phyloP scores from a whole-genome alignment of 2,329 filamentous ascomycete species.

The Knufia fluminis region DNA sequence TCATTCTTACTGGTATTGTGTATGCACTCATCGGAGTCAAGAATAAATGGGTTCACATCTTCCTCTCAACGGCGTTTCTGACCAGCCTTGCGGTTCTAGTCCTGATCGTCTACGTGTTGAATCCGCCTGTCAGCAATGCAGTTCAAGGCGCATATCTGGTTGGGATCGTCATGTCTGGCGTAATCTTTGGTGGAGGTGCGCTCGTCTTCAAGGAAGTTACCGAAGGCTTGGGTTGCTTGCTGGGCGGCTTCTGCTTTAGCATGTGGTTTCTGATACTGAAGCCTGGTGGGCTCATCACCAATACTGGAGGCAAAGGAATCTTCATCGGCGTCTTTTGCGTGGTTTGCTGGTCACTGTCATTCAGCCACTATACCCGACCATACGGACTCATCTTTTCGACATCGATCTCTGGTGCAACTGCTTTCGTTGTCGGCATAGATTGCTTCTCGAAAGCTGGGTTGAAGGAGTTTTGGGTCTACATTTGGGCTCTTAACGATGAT shows the following conservation, averaged over 20 bases:
- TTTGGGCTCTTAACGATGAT: constrained; percentile 73
- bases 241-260: constrained; percentile 74
- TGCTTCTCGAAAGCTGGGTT: constrained; percentile 82
- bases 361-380: constrained; percentile 65
- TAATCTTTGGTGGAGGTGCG: constrained; percentile 62
- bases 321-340: constrained; percentile 67
- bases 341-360: constrained; percentile 63
- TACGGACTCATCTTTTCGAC: constrained; percentile 70
- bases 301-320: constrained; percentile 54
- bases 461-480: constrained; percentile 93
- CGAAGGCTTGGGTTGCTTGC: constrained; percentile 72
- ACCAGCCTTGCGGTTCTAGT: constrained; percentile 64
- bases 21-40: constrained; percentile 75
- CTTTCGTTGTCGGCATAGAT: constrained; percentile 73
- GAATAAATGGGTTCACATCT: constrained; percentile 67
- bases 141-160: constrained; percentile 82
- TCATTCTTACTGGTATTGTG: constrained; percentile 61
- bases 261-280: constrained; percentile 86
- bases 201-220: constrained; percentile 77
- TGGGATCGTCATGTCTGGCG: constrained; percentile 62
- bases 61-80: constrained; percentile 68
- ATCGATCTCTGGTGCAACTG: constrained; percentile 73
- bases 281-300: constrained; percentile 62
- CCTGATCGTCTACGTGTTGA: constrained; percentile 83
- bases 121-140: constrained; percentile 60